Base-by-base conservation (phyloP, 768 basidiomycete species). In the Hortiboletus flavorubellus region DNA sequence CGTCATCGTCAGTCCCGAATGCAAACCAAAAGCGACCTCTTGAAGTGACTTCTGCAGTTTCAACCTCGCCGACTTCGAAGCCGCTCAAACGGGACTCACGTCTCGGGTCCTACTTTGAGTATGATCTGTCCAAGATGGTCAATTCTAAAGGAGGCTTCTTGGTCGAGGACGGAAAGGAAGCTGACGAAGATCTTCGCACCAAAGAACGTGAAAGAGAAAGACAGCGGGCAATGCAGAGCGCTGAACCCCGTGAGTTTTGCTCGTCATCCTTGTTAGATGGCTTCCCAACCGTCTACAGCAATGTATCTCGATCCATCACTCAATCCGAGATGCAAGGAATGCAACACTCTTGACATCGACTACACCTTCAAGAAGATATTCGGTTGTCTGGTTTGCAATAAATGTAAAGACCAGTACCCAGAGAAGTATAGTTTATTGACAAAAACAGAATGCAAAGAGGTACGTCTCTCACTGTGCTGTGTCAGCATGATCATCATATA, bases 401-500 rank as follows among this genome's bases (percentile, higher is more conserved):
- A 80, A 56, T 98, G 95, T 72, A 93, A 95, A 75, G 86, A 94
- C 64, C 85, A 87, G 55, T 80, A 84, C 52, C 91, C 94, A 8
- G 95, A 98, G 64, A 91, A 87, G 71, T 99, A 97, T 67, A 91
- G 93, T 68, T 77, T 99, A 8, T 72, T 99, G 53, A 99, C 97
- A 7, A 99, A 99, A 76, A 98, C 97, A 0, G 97, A 99, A 73
- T 98, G 96, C 72, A 97, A 95, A 73, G 89, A 93, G 78, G 92
- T 89, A 59, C 42, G 82, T 65, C 8, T 31, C 40, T 16, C 33
- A 48, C 41, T n/a, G 3, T 29, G 53, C 8, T 8, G 40, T 33
- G 37, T n/a, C 45, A 34, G 8, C 33, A 33, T 51, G 49, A 45
- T 61, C 37, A 45, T 61, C 37, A 55, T 49, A 33, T 31, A 38